These are phyloP conservation scores for Tuber magnatum DNA, from an alignment of 495 filamentous ascomycete genomes.

Conservation along the genomic window DNA sequence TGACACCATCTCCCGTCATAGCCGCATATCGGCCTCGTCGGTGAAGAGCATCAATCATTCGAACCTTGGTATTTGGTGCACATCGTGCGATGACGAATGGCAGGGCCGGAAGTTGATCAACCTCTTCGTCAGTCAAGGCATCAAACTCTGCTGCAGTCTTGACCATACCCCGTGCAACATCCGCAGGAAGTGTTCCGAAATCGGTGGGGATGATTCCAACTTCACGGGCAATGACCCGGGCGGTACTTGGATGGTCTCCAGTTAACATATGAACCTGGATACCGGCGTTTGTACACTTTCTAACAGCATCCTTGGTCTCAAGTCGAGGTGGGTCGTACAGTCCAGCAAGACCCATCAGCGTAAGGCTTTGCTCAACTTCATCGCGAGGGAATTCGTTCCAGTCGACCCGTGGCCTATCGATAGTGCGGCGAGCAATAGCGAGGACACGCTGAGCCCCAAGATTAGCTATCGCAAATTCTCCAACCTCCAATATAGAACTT, in stretches of 20 bases:
- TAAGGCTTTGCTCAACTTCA: constrained; percentile 53
- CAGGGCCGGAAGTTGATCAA: constrained; percentile 44
- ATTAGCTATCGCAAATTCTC: neutral
- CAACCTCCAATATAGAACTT: neutral
- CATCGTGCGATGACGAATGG: constrained; percentile 49
- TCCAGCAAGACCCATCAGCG: constrained; percentile 61
- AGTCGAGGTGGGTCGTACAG: constrained; percentile 68
- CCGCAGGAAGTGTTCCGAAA: constrained; percentile 44
- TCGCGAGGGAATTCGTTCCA: constrained; percentile 39
- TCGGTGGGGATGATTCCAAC: constrained; percentile 65
- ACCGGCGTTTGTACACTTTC: constrained; percentile 60
- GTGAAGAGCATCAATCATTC: constrained; percentile 58
- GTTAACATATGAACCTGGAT: constrained; percentile 78
- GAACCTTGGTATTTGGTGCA: constrained; percentile 47
- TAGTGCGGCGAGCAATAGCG: constrained; percentile 56
- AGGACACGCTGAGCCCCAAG: constrained; percentile 52
- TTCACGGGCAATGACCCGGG: constrained; percentile 66
- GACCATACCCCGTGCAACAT: constrained; percentile 42
- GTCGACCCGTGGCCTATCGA: constrained; percentile 24
- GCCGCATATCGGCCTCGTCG: constrained; percentile 54
- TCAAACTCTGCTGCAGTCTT: constrained; percentile 48
- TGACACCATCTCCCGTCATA: constrained; percentile 63
- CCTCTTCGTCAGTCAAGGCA: constrained; percentile 45
- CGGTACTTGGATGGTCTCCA: constrained; percentile 66
- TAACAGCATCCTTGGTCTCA: constrained; percentile 60